Base-by-base conservation (phyloP, 805 yeast genomes). In the Ogataea populi-albae region DNA sequence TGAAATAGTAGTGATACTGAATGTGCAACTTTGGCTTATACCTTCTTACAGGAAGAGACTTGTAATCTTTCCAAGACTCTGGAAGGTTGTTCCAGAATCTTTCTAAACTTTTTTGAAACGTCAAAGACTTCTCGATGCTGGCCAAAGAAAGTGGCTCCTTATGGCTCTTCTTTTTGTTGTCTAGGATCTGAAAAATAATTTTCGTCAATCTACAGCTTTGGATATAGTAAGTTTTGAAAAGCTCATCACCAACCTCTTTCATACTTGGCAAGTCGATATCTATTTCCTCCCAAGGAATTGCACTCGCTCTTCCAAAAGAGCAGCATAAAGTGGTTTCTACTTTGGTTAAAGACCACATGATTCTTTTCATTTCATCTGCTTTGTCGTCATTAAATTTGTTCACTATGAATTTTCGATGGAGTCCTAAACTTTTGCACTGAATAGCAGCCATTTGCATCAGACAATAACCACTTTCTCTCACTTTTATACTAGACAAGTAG, bases 391-490 rank as follows among this genome's bases (percentile, higher is more conserved):
- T 54, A 31, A 62, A 62, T 37, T 60, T 62, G 32, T 56, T 50
- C 6, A 61, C 64, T 21, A 63, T 62, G 19, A 64, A 51, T 30
- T 57, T 61, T 34, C 69, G 56, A 46, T 72, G 75, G 3, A 71
- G 49, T 1, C 77, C 77, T n/a, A 72, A 49, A n/a, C 74, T 61
- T 19, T 66, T 60, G 1, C 71, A 64, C 49, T 73, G 77, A 34
- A 72, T 57, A 1, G 69, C 61, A 6, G 77, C 76, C 29, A 69
- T 39, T 27, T 72, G 71, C 50, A 70, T 53, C 30, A 73, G 41
- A 41, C 69, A 65, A 63, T 71, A 73, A 0, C 73, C 71, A 32
- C 71, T 64, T 39, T 72, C 77, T 39, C 75, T 60, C 26, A 68
- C 67, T 43, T 64, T 68, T 17, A 61, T 61, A 30, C 71, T 59